Conservation (phyloP, 441 rosid species). For the Pelargonium cotyledonis region DNA sequence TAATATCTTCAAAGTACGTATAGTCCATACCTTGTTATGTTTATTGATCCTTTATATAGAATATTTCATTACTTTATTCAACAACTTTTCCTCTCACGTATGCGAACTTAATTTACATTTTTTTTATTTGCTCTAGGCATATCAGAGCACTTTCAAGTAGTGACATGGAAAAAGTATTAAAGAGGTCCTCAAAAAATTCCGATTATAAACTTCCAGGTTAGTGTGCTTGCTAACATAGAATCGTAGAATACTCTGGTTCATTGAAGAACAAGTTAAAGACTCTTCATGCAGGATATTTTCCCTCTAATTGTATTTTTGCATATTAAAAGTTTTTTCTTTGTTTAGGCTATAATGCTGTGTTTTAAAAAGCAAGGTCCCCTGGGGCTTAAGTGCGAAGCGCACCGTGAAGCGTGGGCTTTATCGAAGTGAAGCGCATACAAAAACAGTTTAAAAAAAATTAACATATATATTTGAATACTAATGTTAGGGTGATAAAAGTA, state of each 20-base stretch:
- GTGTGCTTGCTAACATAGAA: constrained; percentile 17
- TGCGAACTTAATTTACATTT: constrained; percentile 21
- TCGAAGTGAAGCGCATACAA: too few relatives aligned
- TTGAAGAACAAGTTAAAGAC: too few relatives aligned
- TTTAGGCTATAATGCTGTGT: too few relatives aligned
- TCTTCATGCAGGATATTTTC: too few relatives aligned
- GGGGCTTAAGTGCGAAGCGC: too few relatives aligned
- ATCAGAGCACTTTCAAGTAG: constrained; percentile 68
- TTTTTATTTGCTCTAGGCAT: constrained; percentile 49
- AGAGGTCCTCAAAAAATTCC: constrained; percentile 55
- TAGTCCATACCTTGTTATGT: constrained; percentile 19
- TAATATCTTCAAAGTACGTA: constrained; percentile 88
- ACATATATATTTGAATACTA: too few relatives aligned
- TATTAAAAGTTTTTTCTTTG: too few relatives aligned
- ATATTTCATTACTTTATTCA: constrained; percentile 16
- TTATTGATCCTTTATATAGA: constrained; percentile 12
- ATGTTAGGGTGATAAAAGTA: too few relatives aligned
- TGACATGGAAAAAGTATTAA: constrained; percentile 66
- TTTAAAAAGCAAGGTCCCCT: too few relatives aligned
- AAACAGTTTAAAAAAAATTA: too few relatives aligned
- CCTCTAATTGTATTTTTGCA: too few relatives aligned
- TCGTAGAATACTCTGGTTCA: constrained; percentile 6
- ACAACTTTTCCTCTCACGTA: constrained; percentile 16
- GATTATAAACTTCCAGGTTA: constrained; percentile 80
- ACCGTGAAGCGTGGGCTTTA: too few relatives aligned